These are phyloP conservation scores for Exophiala spinifera DNA, from an alignment of 2,329 filamentous ascomycete species.

Conservation along the genomic window DNA sequence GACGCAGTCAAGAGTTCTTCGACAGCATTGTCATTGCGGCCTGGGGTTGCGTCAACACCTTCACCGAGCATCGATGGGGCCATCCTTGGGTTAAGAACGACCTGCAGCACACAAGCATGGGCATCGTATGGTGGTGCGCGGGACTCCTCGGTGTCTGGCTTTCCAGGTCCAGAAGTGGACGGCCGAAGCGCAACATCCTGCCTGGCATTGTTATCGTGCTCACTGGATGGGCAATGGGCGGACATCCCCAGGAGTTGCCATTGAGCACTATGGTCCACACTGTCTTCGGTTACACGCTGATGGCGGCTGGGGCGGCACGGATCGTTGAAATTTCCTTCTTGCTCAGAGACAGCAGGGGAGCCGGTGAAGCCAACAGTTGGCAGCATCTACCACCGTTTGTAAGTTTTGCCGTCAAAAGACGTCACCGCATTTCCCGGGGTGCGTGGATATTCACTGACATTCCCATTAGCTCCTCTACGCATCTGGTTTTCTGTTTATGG, in stretches of 20 bases:
- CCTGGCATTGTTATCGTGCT: constrained; percentile 86
- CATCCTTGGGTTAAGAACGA: constrained; percentile 86
- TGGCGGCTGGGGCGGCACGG: constrained; percentile 78
- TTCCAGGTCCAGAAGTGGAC: constrained; percentile 75
- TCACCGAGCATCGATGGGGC: constrained; percentile 96
- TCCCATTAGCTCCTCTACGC: constrained; percentile 73
- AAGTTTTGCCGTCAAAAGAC: constrained; percentile 45
- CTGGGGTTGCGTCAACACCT: constrained; percentile 97
- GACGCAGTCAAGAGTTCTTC: constrained; percentile 93
- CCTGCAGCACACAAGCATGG: constrained; percentile 98
- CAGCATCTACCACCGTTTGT: constrained; percentile 69
- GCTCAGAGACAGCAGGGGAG: constrained; percentile 68
- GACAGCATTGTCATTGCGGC: constrained; percentile 86
- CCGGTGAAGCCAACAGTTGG: constrained; percentile 67
- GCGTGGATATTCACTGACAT: constrained; percentile 33
- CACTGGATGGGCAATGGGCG: constrained; percentile 94
- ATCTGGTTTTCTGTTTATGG: constrained; percentile 95
- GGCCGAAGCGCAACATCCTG: constrained; percentile 87
- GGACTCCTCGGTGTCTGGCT: constrained; percentile 91
- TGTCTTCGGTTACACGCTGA: constrained; percentile 91
- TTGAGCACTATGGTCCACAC: constrained; percentile 84
- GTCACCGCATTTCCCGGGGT: constrained; percentile 15
- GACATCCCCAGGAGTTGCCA: constrained; percentile 78
- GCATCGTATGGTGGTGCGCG: constrained; percentile 97
- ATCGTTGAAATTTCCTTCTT: constrained; percentile 92